These are phyloP conservation scores for Ailanthus altissimus DNA, from an alignment of 345 rosid genomes.

Conservation along the genomic window DNA sequence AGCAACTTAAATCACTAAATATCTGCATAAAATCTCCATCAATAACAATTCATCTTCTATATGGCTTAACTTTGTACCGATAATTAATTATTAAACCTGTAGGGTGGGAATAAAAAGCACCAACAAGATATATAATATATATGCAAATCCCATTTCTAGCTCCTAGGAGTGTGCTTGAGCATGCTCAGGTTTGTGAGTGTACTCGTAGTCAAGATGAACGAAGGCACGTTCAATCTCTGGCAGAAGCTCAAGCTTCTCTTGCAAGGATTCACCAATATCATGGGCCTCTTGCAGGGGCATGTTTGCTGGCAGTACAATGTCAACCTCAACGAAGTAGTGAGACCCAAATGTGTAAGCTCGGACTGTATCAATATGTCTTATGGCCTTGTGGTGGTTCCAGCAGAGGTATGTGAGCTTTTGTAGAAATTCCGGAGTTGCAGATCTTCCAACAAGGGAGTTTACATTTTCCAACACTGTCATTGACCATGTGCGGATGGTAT, in stretches of 20 bases:
- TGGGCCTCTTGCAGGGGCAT: slow-evolving; percentile 96
- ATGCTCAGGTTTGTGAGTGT: slow-evolving; percentile 92
- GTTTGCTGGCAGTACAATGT: slow-evolving; percentile 81
- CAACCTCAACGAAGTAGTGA: slow-evolving; percentile 97
- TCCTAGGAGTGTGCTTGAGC: slow-evolving; percentile 52
- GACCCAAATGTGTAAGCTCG: slow-evolving; percentile 99
- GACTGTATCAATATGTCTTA: slow-evolving; percentile 91
- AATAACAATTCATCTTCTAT: not conserved
- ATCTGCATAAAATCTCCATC: not conserved
- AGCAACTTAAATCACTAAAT: not conserved
- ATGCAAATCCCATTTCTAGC: not conserved
- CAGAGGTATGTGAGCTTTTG: slow-evolving; percentile 94
- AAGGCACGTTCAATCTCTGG: slow-evolving; percentile 93
- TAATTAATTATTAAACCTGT: not conserved
- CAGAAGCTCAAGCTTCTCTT: slow-evolving; percentile 88
- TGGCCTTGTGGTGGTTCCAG: slow-evolving; percentile 93
- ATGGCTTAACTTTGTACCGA: not conserved
- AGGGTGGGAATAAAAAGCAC: slow-evolving; percentile 18
- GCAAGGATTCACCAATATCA: slow-evolving; percentile 85
- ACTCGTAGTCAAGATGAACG: slow-evolving; percentile 97
- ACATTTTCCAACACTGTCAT: slow-evolving; percentile 94
- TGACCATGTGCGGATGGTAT: slow-evolving; percentile 98
- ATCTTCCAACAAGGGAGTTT: slow-evolving; percentile 81
- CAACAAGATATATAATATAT: not conserved
- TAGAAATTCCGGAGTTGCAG: slow-evolving; percentile 86